Evolutionary conservation across 352 stramenopile genomes (phyloP).

Genomic region (Pythium rhizo-oryzae): DNA sequence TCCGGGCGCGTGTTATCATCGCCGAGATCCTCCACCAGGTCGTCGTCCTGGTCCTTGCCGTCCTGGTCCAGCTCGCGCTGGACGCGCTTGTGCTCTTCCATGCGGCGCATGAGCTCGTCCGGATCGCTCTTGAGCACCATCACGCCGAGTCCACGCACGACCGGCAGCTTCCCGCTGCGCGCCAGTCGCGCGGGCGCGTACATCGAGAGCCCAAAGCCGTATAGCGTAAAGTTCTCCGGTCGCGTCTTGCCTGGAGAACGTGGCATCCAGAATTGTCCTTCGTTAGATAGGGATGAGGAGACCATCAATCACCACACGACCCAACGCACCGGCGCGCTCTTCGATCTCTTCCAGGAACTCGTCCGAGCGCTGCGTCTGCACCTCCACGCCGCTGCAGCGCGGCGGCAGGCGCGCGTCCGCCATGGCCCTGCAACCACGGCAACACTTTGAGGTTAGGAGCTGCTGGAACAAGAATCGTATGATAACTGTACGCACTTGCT

Average conservation of each 20-base stretch:
- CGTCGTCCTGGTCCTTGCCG: slow-evolving; percentile 39
- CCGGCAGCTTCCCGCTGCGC: slow-evolving; percentile 53
- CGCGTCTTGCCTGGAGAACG: slow-evolving; percentile 35
- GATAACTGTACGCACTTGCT: slow-evolving; percentile 46
- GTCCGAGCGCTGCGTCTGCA: slow-evolving; percentile 39
- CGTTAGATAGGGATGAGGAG: no score
- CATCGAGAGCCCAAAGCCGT: slow-evolving; percentile 61
- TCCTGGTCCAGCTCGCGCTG: slow-evolving; percentile 46
- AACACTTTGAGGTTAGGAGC: not conserved
- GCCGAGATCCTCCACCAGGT: slow-evolving; percentile 42
- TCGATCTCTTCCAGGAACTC: slow-evolving; percentile 54
- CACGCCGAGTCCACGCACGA: slow-evolving; percentile 53
- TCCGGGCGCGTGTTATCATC: slow-evolving; percentile 20
- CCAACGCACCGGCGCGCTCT: slow-evolving; percentile 45
- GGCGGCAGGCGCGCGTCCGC: slow-evolving; percentile 47
- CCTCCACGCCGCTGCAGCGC: slow-evolving; percentile 56
- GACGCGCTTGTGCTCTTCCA: slow-evolving; percentile 70
- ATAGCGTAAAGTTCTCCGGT: slow-evolving; percentile 57
- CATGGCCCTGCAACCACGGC: slow-evolving; percentile 42
- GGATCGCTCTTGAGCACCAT: slow-evolving; percentile 52
- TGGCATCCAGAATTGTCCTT: not conserved
- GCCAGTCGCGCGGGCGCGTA: slow-evolving; percentile 67
- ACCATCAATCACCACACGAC: no score
- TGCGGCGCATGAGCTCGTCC: slow-evolving; percentile 57
- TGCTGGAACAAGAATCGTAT: not conserved